Evolutionary conservation across 441 rosid genomes (phyloP), one percentile per base, ranked within the genome.

Genomic region (Brassica hybrid): DNA sequence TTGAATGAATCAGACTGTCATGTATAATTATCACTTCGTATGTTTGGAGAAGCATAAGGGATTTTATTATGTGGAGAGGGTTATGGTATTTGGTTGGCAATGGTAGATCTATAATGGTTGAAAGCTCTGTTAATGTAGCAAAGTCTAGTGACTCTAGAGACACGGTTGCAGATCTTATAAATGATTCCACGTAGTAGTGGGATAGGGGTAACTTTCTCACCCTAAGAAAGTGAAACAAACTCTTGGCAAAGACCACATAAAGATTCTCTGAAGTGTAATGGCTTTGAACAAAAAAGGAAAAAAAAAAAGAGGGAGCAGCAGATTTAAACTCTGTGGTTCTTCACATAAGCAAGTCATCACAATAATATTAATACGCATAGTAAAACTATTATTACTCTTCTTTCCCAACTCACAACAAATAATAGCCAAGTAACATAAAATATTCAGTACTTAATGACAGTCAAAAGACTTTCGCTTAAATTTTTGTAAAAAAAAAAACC

Each of bases 1-100:
- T 32, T 63, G 3, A 63, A 34, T 32, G 67, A 34, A 63, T 14
- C 67, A 63, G 48, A n/a, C 65, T 61, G n/a, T 61, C n/a, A 61
- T 61, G 23, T 59, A 63, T 63, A 1, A 63, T 27, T 32, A 30
- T 62, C 45, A 30, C 1, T 62, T 14, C 94, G 2, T 50, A 50
- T 50, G 57, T 50, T n/a, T 50, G 52, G 52, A 45, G 52, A 45
- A 45, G 52, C 16, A 45, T 45, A n/a, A n/a, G 18, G 18, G 57
- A 50, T n/a, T 50, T 34, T 7, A 7, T 34, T 7, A 34, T 34
- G 41, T 34, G n/a, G n/a, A 34, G 41, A 34, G 41, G 41, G 41
- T 34, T 34, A 34, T 34, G 41, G 41, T 0, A 34, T 34, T 7
- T 34, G 41, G 41, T 34, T 34, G 41, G 41, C 41, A 34, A 34